Conservation (phyloP, 106 monocot genomes). For the Allium fistulosum region DNA sequence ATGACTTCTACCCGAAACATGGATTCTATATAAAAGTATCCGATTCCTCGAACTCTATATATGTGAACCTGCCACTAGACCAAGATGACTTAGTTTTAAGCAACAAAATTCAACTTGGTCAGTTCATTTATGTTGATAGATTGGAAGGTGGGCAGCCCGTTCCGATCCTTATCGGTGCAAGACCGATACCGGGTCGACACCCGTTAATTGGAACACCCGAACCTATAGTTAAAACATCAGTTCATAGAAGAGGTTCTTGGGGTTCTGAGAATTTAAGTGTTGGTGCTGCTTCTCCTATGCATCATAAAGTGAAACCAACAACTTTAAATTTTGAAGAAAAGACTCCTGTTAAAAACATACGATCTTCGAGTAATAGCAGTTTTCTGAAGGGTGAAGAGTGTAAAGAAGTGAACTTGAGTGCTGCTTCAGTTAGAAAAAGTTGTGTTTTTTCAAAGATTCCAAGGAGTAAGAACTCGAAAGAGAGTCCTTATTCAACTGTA, state of each 20-base stretch:
- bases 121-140: slow-evolving; percentile 80
- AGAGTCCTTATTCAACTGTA: slow-evolving; percentile 51
- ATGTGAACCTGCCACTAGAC: slow-evolving; percentile 55
- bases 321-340: slow-evolving; percentile 45
- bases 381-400: slow-evolving; percentile 19
- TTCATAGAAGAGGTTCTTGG: slow-evolving; percentile 55
- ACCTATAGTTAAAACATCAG: slow-evolving; percentile 25
- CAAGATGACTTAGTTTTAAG: slow-evolving; percentile 83
- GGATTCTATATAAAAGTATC: slow-evolving; percentile 96
- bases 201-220: slow-evolving; percentile 71
- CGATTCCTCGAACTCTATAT: slow-evolving; percentile 81
- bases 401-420: slow-evolving; percentile 9
- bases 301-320: slow-evolving; percentile 30
- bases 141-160: slow-evolving; percentile 57
- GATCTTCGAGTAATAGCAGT: slow-evolving; percentile 15
- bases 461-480: slow-evolving; percentile 28
- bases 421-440: slow-evolving; percentile 39
- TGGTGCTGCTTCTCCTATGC: slow-evolving; percentile 17
- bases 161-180: slow-evolving; percentile 59
- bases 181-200: slow-evolving; percentile 78
- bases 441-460: slow-evolving; percentile 32
- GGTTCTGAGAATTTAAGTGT: slow-evolving; percentile 18
- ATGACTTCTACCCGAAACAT: slow-evolving; percentile 80
- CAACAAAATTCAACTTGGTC: slow-evolving; percentile 91
- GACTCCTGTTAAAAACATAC: slow-evolving; percentile 26